phyloP scores from a whole-genome alignment of 306 rosid species.

The Benincasa hispida region DNA sequence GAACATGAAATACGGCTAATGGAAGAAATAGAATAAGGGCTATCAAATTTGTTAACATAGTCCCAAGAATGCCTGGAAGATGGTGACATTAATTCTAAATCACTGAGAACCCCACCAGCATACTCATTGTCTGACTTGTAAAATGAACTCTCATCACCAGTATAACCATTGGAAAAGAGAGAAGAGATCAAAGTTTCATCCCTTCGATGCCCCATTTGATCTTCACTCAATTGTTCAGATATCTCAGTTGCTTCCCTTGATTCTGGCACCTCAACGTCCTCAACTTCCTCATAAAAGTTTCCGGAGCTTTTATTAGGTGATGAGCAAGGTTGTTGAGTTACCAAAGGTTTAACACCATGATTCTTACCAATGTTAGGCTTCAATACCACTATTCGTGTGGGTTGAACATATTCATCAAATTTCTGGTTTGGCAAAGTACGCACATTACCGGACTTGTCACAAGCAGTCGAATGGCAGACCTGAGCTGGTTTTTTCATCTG shows the following conservation, averaged over 20 bases:
- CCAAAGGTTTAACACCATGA: constrained; percentile 33
- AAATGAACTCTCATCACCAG: constrained; percentile 74
- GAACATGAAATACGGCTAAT: constrained; percentile 65
- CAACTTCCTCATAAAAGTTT: constrained; percentile 29
- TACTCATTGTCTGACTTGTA: constrained; percentile 57
- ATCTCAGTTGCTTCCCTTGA: constrained; percentile 43
- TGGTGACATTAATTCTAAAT: constrained; percentile 59
- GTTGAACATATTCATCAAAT: constrained; percentile 48
- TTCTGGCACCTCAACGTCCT: constrained; percentile 34
- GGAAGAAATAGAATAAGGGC: constrained; percentile 65
- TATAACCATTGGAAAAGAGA: constrained; percentile 62
- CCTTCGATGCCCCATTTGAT: constrained; percentile 37
- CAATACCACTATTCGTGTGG: constrained; percentile 79
- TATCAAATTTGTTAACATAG: constrained; percentile 35
- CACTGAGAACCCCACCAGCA: constrained; percentile 58
- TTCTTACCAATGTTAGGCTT: constrained; percentile 67
- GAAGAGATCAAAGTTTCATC: constrained; percentile 54
- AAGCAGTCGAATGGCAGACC: constrained; percentile 26
- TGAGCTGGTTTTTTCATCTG: constrained; percentile 24
- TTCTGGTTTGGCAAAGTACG: constrained; percentile 26
- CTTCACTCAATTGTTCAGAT: constrained; percentile 38
- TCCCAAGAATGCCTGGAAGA: constrained; percentile 85
- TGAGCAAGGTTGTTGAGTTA: constrained; percentile 46
- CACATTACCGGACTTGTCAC: constrained; percentile 33
- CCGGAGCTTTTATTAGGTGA: constrained; percentile 34